phyloP scores from a whole-genome alignment of 176 grass and related monocot genomes.

The Musa troglodytarum region DNA sequence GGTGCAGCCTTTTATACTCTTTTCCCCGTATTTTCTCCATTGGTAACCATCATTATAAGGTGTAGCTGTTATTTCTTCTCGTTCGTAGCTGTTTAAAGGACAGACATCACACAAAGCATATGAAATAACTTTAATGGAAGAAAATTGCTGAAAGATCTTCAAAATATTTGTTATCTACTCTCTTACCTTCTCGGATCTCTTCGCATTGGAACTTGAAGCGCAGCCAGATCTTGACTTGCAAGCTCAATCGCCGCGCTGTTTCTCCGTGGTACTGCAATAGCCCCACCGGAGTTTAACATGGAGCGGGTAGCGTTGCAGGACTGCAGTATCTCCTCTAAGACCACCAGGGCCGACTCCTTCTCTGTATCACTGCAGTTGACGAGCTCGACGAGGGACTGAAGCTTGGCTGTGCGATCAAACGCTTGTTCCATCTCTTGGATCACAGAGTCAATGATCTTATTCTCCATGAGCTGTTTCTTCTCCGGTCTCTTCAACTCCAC shows the following conservation, averaged over 20 bases:
- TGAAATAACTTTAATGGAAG: neutral
- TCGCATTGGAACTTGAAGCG: neutral
- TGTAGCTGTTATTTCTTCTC: neutral
- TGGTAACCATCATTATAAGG: constrained; percentile 2
- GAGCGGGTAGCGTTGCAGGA: neutral
- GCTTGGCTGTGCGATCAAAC: neutral
- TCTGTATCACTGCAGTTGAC: neutral
- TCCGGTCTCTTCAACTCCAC: too few species aligned
- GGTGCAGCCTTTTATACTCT: neutral
- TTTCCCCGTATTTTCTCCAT: constrained; percentile 14
- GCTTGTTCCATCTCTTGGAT: neutral
- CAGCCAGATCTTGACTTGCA: too few species aligned
- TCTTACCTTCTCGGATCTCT: neutral
- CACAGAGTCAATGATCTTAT: neutral
- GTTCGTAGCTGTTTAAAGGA: neutral
- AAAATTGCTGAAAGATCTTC: neutral
- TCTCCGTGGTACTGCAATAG: too few species aligned
- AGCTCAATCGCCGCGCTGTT: neutral
- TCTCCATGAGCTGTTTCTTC: neutral
- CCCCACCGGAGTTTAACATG: neutral
- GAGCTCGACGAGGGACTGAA: neutral
- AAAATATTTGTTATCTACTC: too few species aligned
- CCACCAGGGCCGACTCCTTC: neutral
- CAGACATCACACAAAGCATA: neutral
- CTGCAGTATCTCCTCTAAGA: neutral